Evolutionary conservation across 73 alveolate species (phyloP).

Genomic region (Paramecium caudatum): DNA sequence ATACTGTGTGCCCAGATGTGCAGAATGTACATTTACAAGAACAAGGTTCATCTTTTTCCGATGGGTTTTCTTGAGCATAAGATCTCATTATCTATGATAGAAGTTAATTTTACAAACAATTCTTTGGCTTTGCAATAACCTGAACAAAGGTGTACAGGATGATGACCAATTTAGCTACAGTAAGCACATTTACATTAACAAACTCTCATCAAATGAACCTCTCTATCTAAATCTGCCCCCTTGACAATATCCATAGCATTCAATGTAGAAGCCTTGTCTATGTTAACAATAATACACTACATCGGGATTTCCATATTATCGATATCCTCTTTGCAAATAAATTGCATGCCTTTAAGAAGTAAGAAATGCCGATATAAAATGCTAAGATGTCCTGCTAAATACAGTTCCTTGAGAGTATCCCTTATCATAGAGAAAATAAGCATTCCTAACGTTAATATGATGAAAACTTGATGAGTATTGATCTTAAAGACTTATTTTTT

Average conservation of each 20-base stretch:
- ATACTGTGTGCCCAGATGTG: neutral
- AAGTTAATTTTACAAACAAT: neutral
- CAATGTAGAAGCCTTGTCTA: constrained; percentile 37
- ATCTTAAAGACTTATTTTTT: neutral
- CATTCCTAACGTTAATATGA: neutral
- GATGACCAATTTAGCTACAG: neutral
- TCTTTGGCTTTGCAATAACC: neutral
- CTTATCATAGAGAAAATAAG: constrained; percentile 6
- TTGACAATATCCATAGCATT: constrained; percentile 26
- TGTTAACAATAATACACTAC: neutral
- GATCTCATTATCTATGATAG: neutral
- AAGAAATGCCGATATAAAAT: constrained; percentile 27
- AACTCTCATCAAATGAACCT: constrained; percentile 21
- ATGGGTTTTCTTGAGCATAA: constrained; percentile 4
- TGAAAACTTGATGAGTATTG: neutral
- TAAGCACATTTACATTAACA: constrained; percentile 10
- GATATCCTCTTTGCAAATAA: constrained; percentile 24
- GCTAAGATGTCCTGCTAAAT: constrained; percentile 25
- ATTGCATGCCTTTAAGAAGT: neutral
- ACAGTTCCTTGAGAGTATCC: constrained; percentile 14
- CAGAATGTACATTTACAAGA: neutral
- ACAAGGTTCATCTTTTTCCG: neutral
- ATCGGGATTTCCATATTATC: constrained; percentile 46
- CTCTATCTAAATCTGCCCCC: constrained; percentile 32
- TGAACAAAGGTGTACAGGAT: constrained; percentile 1